Evolutionary conservation across 768 basidiomycete genomes (phyloP).

Genomic region (Podaxis sp.): DNA sequence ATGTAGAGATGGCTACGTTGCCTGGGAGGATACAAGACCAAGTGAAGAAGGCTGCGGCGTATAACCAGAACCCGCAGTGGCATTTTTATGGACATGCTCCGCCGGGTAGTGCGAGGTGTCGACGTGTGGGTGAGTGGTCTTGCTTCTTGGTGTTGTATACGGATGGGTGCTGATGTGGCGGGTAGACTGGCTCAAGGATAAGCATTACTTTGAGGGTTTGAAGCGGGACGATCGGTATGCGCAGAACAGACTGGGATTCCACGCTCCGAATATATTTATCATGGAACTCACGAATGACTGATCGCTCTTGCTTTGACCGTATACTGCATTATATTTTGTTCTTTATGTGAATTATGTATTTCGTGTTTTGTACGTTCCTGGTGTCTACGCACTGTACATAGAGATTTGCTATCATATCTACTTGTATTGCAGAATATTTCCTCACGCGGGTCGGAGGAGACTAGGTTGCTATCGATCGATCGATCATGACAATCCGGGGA

Average conservation of each 20-base stretch:
- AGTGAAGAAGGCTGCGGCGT: slow-evolving; percentile 59
- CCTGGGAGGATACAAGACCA: slow-evolving; percentile 69
- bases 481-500: background rate
- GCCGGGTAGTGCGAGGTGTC: slow-evolving; percentile 40
- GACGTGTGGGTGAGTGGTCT: slow-evolving; percentile 58
- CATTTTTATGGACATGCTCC: slow-evolving; percentile 52
- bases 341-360: background rate
- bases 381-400: background rate
- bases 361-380: background rate
- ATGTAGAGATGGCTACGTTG: slow-evolving; percentile 60
- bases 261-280: slow-evolving; percentile 77
- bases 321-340: background rate
- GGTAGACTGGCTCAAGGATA: slow-evolving; percentile 77
- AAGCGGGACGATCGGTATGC: slow-evolving; percentile 60
- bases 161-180: background rate
- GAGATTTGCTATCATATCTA: background rate
- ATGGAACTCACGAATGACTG: slow-evolving; percentile 47
- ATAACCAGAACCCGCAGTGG: slow-evolving; percentile 30
- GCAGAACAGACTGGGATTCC: slow-evolving; percentile 63
- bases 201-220: slow-evolving; percentile 68
- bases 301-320: background rate
- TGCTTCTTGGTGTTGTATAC: background rate
- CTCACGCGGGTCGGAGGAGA: background rate
- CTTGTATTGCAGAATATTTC: background rate
- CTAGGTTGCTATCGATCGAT: slow-evolving; percentile 2